Evolutionary conservation across 495 filamentous ascomycete genomes (phyloP).

Genomic region (Tuber magnatum): DNA sequence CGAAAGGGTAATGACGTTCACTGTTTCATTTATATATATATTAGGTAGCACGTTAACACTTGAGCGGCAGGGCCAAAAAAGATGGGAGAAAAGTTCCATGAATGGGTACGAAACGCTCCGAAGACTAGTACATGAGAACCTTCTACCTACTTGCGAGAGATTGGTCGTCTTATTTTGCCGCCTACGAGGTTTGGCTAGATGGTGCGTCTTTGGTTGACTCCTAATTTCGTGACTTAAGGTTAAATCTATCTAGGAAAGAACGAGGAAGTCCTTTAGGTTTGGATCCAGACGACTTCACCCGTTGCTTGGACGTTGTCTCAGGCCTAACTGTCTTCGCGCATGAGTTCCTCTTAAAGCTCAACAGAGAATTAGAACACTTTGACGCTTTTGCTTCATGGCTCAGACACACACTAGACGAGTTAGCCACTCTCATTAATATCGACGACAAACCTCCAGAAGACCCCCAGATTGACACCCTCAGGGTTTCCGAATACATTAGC

Average conservation of each 20-base stretch:
- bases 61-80: constrained; percentile 69
- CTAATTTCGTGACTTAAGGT: constrained; percentile 53
- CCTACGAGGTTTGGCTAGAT: constrained; percentile 77
- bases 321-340: constrained; percentile 69
- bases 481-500: constrained; percentile 39
- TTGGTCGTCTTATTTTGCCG: constrained; percentile 73
- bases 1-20: constrained; percentile 58
- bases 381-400: constrained; percentile 76
- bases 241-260: constrained; percentile 45
- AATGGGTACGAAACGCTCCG: constrained; percentile 70
- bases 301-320: constrained; percentile 59
- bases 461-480: constrained; percentile 37
- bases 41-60: constrained; percentile 28
- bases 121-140: constrained; percentile 70
- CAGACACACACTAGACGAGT: constrained; percentile 66
- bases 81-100: constrained; percentile 84
- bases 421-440: constrained; percentile 40
- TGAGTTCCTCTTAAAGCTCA: constrained; percentile 60
- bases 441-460: constrained; percentile 40
- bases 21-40: background rate
- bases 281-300: constrained; percentile 41
- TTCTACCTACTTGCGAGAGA: constrained; percentile 79
- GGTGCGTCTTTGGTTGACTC: constrained; percentile 61
- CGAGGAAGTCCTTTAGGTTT: constrained; percentile 40
- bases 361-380: constrained; percentile 74